Conservation (phyloP, 345 rosid genomes). For the Melastoma malabathricum region DNA sequence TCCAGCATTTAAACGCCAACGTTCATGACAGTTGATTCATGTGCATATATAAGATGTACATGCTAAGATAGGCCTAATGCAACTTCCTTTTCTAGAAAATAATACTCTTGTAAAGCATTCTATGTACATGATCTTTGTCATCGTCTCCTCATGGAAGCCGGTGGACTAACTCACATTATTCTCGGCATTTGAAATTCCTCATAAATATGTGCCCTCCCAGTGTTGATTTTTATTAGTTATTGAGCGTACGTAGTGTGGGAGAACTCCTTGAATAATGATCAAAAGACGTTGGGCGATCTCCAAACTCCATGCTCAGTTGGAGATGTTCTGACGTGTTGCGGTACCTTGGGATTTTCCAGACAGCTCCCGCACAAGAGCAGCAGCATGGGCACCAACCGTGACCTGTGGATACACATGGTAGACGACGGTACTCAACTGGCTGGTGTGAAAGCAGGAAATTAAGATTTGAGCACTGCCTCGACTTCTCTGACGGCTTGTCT, state of each 20-base stretch:
- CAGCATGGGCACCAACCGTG: conserved; percentile 53
- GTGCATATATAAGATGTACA: too few relatives aligned
- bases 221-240: too few relatives aligned
- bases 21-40: too few relatives aligned
- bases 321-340: conserved; percentile 72
- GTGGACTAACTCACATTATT: too few relatives aligned
- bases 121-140: too few relatives aligned
- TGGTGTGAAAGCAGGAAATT: conserved; percentile 19
- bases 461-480: conserved; percentile 27
- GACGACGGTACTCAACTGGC: conserved; percentile 16
- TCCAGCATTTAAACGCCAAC: too few relatives aligned
- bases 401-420: conserved; percentile 32
- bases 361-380: conserved; percentile 41
- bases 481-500: conserved; percentile 40
- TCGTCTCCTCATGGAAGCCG: too few relatives aligned
- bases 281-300: conserved; percentile 48
- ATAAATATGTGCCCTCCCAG: conserved; percentile 37
- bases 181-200: conserved; percentile 51
- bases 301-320: conserved; percentile 60
- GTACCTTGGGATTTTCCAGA: conserved; percentile 63
- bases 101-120: too few relatives aligned
- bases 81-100: too few relatives aligned
- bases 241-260: conserved; percentile 1
- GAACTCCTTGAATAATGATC: conserved; percentile 50
- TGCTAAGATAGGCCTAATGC: too few relatives aligned